phyloP scores from a whole-genome alignment of 2,329 filamentous ascomycete genomes.

The Aspergillus aculeatus region DNA sequence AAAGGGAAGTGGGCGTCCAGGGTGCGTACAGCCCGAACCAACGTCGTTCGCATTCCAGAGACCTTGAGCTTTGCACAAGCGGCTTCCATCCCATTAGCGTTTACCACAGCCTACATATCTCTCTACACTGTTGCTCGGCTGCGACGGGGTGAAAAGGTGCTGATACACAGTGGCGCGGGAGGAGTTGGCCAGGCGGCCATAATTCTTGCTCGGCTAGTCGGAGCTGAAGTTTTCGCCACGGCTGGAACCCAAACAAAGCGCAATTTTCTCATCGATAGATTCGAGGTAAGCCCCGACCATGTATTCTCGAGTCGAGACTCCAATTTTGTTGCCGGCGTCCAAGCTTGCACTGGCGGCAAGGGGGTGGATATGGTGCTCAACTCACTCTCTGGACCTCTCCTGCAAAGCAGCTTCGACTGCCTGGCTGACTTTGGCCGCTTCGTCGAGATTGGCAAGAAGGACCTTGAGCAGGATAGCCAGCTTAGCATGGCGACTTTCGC shows the following conservation, averaged over 20 bases:
- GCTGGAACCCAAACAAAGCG: not conserved
- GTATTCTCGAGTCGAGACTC: not conserved
- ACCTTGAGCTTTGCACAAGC: not conserved
- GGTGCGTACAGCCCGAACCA: not conserved
- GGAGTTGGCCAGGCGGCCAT: conserved; percentile 29
- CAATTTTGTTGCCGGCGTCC: not conserved
- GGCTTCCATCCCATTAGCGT: not conserved
- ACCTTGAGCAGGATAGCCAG: conserved; percentile 10
- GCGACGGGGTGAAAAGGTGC: not conserved
- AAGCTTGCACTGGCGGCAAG: not conserved
- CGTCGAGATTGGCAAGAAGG: conserved; percentile 21
- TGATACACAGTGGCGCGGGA: not conserved
- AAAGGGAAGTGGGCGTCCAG: not conserved
- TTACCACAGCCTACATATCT: not conserved
- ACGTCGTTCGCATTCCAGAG: not conserved
- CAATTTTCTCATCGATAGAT: not conserved
- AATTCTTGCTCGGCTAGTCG: conserved; percentile 25
- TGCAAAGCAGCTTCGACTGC: not conserved
- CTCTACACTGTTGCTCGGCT: not conserved
- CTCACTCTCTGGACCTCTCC: not conserved
- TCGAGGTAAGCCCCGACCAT: not conserved
- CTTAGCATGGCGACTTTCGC: conserved; percentile 17
- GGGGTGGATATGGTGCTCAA: not conserved
- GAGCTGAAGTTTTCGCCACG: not conserved
- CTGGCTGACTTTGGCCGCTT: not conserved